Evolutionary conservation across 768 basidiomycete genomes (phyloP), one percentile per base, ranked within the genome.

Genomic region (Lactarius hatsudake): DNA sequence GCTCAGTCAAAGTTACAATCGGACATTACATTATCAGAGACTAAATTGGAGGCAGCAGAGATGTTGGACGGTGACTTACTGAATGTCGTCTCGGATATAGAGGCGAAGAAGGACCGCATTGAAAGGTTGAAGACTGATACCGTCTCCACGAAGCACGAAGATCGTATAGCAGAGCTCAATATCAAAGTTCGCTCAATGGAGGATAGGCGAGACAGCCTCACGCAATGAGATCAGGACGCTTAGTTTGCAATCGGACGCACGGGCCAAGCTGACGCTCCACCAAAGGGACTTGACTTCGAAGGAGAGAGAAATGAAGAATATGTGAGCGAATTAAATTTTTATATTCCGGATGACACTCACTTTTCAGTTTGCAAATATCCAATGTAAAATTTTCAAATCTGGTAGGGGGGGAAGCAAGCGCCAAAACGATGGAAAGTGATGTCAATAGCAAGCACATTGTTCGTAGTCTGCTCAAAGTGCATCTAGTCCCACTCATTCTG

Each of bases 261-360:
- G 96, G 54, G 93, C 95, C 2, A 89, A 86, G 71, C 75, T 98
- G 61, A 86, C 89, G 48, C 73, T 96, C 68, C 91, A 93, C 73
- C 81, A 87, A 66, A 79, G 79, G 1, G 92, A 95, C 69, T 75
- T 87, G 54, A 85, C 82, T 74, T 81, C 78, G 63, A 92, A 91
- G 77, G 78, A 80, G 55, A 79, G 79, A 18, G 91, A 94, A 48
- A 81, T 94, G 17, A 79, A 84, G 69, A 87, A 82, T 62, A 87
- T 82, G 93, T 94, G 67, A 65, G 89, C 79, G 34, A 59, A 0
- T n/a, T 20, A 9, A 17, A 17, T 40, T 61, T 69, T 28, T 72
- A 26, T 10, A 15, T 62, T 23, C 43, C 54, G 36, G 34, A 57
- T 62, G 26, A 13, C 61, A 66, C 42, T 62, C 45, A 28, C n/a